Conservation (phyloP, 2,329 filamentous ascomycete species). For the Trichoderma atrobrunneum region DNA sequence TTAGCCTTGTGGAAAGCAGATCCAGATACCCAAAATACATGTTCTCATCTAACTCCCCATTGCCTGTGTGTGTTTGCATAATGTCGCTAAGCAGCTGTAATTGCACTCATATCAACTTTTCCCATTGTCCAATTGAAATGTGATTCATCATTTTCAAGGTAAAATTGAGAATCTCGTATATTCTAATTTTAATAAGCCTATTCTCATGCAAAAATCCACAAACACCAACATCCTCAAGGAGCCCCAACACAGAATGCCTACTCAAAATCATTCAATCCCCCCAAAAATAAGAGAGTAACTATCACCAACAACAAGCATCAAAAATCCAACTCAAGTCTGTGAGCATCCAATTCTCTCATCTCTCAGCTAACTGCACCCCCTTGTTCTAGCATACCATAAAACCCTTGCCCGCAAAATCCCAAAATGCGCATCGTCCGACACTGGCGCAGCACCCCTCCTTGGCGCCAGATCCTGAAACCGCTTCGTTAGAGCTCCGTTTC, state of each 20-base stretch:
- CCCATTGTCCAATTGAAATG: background rate
- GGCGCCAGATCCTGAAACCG: slow-evolving; percentile 4
- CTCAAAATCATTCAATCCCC: background rate
- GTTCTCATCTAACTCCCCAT: background rate
- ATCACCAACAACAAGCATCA: background rate
- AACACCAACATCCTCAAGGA: background rate
- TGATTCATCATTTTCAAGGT: background rate
- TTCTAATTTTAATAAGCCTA: background rate
- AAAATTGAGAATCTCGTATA: background rate
- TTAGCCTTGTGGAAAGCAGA: background rate
- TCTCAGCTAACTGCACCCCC: background rate
- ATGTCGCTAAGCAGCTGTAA: background rate
- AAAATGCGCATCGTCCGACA: background rate
- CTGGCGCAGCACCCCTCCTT: background rate
- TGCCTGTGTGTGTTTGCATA: background rate
- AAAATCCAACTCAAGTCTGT: background rate
- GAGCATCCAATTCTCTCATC: background rate
- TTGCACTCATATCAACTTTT: background rate
- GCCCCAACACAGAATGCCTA: no score
- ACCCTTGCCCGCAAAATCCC: background rate
- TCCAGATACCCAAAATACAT: background rate
- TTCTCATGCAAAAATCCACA: background rate
- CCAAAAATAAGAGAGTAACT: background rate
- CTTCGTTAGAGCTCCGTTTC: slow-evolving; percentile 1
- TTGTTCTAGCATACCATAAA: background rate